phyloP scores from a whole-genome alignment of 441 rosid genomes.

The Gossypium laxum region DNA sequence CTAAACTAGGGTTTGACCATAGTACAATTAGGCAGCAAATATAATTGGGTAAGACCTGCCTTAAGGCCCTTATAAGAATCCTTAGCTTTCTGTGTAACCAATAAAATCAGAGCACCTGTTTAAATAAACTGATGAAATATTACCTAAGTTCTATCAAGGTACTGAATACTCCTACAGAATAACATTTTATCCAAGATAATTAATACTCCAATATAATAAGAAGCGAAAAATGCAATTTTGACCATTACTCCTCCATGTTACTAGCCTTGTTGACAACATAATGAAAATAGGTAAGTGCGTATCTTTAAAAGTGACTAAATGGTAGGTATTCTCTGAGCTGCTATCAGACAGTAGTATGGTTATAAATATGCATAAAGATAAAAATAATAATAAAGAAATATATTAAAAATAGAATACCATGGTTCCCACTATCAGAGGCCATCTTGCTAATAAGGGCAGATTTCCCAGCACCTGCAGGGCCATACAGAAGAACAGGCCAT shows the following conservation, averaged over 20 bases:
- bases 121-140: background rate
- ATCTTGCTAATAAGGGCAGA: slow-evolving; percentile 74
- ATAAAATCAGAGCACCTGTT: background rate
- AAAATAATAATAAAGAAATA: background rate
- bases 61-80: background rate
- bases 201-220: background rate
- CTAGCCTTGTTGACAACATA: background rate
- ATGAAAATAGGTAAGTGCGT: background rate
- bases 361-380: background rate
- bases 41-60: background rate
- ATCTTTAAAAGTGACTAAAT: background rate
- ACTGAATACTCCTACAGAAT: background rate
- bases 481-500: slow-evolving; percentile 92
- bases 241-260: background rate
- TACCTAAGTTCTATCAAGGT: background rate
- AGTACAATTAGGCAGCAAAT: background rate
- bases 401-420: slow-evolving; percentile 38
- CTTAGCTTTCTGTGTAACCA: background rate
- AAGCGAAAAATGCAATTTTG: background rate
- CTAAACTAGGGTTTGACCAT: background rate
- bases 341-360: background rate
- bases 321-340: background rate
- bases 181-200: background rate
- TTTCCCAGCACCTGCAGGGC: slow-evolving; percentile 87
- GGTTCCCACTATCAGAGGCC: slow-evolving; percentile 57